These are phyloP conservation scores for Leccinum disarticulatum DNA, from an alignment of 768 basidiomycete genomes.

Conservation along the genomic window DNA sequence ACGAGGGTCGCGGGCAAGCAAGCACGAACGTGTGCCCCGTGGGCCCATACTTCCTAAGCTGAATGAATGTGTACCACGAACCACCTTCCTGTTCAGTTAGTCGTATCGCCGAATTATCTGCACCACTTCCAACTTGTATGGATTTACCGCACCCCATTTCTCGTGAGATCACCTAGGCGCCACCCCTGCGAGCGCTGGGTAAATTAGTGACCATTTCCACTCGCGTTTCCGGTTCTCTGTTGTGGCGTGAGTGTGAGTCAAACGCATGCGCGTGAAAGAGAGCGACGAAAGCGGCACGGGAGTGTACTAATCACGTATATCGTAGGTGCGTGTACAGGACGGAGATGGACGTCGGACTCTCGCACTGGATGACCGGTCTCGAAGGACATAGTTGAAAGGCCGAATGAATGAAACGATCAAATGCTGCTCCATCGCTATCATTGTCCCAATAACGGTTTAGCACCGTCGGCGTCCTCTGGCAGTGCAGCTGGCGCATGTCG, in stretches of 20 bases:
- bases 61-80: not conserved
- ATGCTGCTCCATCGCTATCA: not conserved
- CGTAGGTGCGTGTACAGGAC: not conserved
- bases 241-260: not conserved
- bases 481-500: slow-evolving; percentile 3
- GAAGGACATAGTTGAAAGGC: not conserved
- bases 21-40: slow-evolving; percentile 10
- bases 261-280: not conserved
- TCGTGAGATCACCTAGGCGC: slow-evolving; percentile 21
- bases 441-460: not conserved
- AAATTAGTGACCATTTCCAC: not conserved
- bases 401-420: slow-evolving; percentile 2
- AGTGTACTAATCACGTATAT: not conserved
- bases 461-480: slow-evolving; percentile 2
- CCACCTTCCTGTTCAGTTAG: slow-evolving; percentile 5
- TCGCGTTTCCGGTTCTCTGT: not conserved
- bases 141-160: slow-evolving; percentile 18
- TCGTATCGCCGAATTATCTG: slow-evolving; percentile 24
- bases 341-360: not conserved
- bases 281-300: not conserved
- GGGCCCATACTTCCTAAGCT: slow-evolving; percentile 1
- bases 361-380: not conserved
- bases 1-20: slow-evolving; percentile 4
- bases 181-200: slow-evolving; percentile 2
- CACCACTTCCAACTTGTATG: slow-evolving; percentile 12